Conservation (phyloP, 208 protist species). For the Porcisia deanei region DNA sequence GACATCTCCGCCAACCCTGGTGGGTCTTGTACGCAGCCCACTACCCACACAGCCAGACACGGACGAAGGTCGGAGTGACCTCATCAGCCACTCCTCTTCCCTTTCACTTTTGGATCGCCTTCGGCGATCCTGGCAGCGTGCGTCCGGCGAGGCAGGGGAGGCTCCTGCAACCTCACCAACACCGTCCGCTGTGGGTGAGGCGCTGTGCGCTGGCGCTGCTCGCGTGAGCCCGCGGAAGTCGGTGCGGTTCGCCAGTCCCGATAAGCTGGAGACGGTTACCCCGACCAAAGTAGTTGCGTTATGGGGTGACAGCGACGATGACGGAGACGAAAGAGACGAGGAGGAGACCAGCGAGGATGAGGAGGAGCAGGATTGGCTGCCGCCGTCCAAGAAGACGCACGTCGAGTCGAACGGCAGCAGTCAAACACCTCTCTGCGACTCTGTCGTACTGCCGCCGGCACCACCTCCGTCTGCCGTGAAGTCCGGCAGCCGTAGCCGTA, state of each 20-base stretch:
- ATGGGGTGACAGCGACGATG: slow-evolving; percentile 9
- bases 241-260: slow-evolving; percentile 62
- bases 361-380: slow-evolving; percentile 6
- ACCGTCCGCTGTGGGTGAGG: slow-evolving; percentile 7
- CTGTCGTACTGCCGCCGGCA: slow-evolving; percentile 15
- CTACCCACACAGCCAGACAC: slow-evolving; percentile 6
- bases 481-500: background rate
- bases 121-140: slow-evolving; percentile 13
- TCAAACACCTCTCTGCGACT: slow-evolving; percentile 12
- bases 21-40: slow-evolving; percentile 2
- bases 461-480: slow-evolving; percentile 31
- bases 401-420: background rate
- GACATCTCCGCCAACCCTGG: slow-evolving; percentile 11
- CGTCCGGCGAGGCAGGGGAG: background rate
- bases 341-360: slow-evolving; percentile 13
- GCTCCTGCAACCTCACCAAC: slow-evolving; percentile 6
- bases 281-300: slow-evolving; percentile 31
- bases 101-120: slow-evolving; percentile 11
- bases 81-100: background rate
- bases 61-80: background rate
- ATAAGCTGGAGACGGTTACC: slow-evolving; percentile 47
- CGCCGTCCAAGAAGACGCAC: slow-evolving; percentile 14
- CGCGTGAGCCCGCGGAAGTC: slow-evolving; percentile 66
- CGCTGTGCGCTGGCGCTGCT: background rate
- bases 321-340: background rate